A percentile compares a stretch with the other conserved stretches of the same genome.
These are phyloP conservation scores for Smallanthus sonchifolius DNA, from an alignment of 129 eudicot genomes.

Conservation along the genomic window DNA sequence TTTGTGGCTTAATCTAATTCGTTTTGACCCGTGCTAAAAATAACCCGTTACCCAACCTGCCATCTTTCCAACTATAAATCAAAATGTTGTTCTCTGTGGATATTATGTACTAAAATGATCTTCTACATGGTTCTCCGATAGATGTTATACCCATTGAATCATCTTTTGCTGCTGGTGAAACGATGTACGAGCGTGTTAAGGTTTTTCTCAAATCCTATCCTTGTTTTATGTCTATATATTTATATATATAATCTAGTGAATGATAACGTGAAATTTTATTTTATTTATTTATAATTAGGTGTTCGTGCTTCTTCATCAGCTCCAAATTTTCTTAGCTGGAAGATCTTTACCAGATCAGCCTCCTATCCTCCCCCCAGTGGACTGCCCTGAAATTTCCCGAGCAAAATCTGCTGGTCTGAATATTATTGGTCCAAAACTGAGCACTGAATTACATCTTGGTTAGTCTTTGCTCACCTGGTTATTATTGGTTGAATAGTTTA, in stretches of 20 bases:
- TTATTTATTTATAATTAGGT: constrained; percentile 38
- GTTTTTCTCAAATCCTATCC: constrained; percentile 30
- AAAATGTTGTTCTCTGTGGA: neutral
- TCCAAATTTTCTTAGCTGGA: constrained; percentile 63
- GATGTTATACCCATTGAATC: constrained; percentile 56
- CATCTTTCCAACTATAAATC: neutral
- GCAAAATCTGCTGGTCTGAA: constrained; percentile 67
- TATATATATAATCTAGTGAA: neutral
- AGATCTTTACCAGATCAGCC: constrained; percentile 78
- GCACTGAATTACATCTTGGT: constrained; percentile 78
- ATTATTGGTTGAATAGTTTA: neutral
- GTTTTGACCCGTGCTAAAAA: constrained; percentile 4
- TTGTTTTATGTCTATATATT: neutral
- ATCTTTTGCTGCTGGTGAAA: constrained; percentile 85
- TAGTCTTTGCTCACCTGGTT: constrained; percentile 31
- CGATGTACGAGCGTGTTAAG: constrained; percentile 84
- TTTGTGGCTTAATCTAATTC: neutral
- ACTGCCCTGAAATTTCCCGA: constrained; percentile 59
- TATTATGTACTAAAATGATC: constrained; percentile 5
- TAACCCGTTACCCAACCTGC: neutral
- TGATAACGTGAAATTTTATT: constrained; percentile 13
- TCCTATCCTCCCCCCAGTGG: constrained; percentile 46
- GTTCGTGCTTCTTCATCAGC: constrained; percentile 79
- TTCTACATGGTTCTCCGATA: constrained; percentile 21
- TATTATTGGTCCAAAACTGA: constrained; percentile 50